Evolutionary conservation across 2,329 filamentous ascomycete genomes (phyloP).

Genomic region (Neofusicoccum laricinum): DNA sequence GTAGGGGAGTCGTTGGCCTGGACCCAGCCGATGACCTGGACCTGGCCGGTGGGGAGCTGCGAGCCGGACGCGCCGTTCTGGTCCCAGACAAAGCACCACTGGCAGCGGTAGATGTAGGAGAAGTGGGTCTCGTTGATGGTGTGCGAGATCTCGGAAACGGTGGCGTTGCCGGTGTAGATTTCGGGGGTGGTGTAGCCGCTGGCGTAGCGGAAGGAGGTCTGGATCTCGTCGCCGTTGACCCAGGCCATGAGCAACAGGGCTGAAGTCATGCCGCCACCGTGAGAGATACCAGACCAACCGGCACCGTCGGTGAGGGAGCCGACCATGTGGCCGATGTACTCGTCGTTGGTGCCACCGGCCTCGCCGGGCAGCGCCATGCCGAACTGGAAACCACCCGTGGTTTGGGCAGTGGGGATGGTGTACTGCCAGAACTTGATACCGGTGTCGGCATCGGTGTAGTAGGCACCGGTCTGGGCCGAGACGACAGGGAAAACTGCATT

Average conservation of each 20-base stretch:
- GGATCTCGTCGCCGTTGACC: conserved; percentile 26
- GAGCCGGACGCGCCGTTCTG: conserved; percentile 40
- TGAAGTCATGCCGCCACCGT: conserved; percentile 35
- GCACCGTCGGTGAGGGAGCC: conserved; percentile 28
- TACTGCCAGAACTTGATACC: conserved; percentile 22
- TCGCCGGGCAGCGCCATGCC: conserved; percentile 31
- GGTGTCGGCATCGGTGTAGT: conserved; percentile 6
- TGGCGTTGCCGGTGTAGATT: conserved; percentile 61
- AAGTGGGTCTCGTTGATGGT: conserved; percentile 58
- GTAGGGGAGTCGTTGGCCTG: conserved; percentile 44
- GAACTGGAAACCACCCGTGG: conserved; percentile 33
- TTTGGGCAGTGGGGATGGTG: conserved; percentile 25
- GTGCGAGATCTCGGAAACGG: conserved; percentile 58
- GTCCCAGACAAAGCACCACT: conserved; percentile 47
- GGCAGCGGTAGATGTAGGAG: conserved; percentile 63
- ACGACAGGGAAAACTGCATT: conserved; percentile 24
- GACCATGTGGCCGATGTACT: conserved; percentile 39
- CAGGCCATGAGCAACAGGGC: conserved; percentile 34
- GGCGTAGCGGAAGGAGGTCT: conserved; percentile 32
- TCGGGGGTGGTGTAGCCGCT: conserved; percentile 57
- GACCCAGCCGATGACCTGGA: conserved; percentile 55
- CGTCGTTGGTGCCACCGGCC: conserved; percentile 16
- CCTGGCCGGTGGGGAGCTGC: conserved; percentile 30
- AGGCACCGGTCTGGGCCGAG: conserved; percentile 26
- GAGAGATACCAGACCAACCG: conserved; percentile 38